A percentile compares a stretch with the other conserved stretches of the same genome.
phyloP scores from a whole-genome alignment of 75 land plant genomes.

The Picea glauca region DNA sequence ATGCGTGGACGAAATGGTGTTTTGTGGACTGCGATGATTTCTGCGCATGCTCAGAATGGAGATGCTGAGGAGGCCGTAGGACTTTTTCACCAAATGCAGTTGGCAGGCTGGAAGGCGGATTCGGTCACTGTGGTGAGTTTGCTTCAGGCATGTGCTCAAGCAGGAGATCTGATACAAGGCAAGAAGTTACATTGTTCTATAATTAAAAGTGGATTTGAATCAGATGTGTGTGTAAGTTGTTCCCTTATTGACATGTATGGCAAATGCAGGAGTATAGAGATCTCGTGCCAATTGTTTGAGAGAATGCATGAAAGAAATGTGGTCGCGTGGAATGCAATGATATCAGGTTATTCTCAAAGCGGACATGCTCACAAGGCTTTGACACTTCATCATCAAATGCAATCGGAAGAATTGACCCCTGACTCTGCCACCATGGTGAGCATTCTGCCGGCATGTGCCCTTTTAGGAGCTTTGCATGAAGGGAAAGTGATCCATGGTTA shows the following conservation, averaged over 20 bases:
- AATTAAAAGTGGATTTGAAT: neutral
- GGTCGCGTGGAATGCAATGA: conserved; percentile 25
- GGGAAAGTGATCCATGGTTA: too few species aligned
- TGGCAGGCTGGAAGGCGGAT: conserved; percentile 8
- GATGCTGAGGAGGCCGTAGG: conserved; percentile 9
- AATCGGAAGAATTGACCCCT: conserved; percentile 13
- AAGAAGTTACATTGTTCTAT: conserved; percentile 13
- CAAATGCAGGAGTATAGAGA: conserved; percentile 18
- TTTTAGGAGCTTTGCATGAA: too few species aligned
- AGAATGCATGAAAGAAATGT: conserved; percentile 7
- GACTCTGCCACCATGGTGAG: neutral
- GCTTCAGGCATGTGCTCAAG: conserved; percentile 12
- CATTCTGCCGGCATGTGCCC: too few species aligned
- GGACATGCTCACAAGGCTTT: conserved; percentile 18
- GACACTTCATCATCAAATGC: conserved; percentile 14
- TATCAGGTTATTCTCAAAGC: conserved; percentile 16
- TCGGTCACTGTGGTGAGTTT: conserved; percentile 3
- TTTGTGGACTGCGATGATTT: conserved; percentile 16
- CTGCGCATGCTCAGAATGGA: conserved; percentile 10
- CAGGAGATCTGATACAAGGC: conserved; percentile 9
- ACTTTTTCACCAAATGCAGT: conserved; percentile 18
- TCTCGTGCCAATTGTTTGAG: conserved; percentile 16
- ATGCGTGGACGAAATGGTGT: conserved; percentile 10
- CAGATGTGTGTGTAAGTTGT: conserved; percentile 7
- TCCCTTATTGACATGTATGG: conserved; percentile 26